These are phyloP conservation scores for Pseudoneurospora amorphoporcata DNA, from an alignment of 495 filamentous ascomycete genomes.

Conservation along the genomic window DNA sequence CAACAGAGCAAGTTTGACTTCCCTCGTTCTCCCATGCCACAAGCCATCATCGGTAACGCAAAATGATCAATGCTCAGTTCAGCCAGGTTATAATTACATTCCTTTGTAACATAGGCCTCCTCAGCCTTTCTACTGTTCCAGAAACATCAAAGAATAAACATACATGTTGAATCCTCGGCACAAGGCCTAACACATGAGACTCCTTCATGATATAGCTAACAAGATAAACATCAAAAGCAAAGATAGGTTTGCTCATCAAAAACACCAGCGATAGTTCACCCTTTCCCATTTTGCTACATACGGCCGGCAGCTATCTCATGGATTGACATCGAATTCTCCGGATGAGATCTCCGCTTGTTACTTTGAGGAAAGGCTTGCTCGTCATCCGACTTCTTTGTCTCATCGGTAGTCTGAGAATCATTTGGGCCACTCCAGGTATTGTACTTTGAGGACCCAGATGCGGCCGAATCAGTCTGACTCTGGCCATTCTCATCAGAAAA, in stretches of 20 bases:
- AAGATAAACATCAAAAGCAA: neutral
- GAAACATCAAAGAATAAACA: neutral
- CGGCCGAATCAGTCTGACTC: neutral
- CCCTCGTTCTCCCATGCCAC: neutral
- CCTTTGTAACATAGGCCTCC: neutral
- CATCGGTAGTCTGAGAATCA: neutral
- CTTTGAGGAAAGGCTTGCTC: neutral
- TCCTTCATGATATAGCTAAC: neutral
- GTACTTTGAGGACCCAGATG: neutral
- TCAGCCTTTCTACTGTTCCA: neutral
- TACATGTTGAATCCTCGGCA: neutral
- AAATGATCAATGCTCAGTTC: neutral
- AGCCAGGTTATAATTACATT: neutral
- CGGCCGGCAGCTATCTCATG: neutral
- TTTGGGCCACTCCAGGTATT: neutral
- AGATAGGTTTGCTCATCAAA: neutral
- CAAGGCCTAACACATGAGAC: neutral
- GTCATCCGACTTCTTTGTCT: neutral
- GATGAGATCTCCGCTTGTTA: neutral
- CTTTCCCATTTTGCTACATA: neutral
- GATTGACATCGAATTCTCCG: neutral
- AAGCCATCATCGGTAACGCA: neutral
- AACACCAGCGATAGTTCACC: neutral
- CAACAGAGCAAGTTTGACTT: neutral
- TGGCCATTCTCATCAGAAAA: neutral